A percentile compares a stretch with the other conserved stretches of the same genome.
These are phyloP conservation scores for Picea mariana DNA, from an alignment of 83 land plant species.

Conservation along the genomic window DNA sequence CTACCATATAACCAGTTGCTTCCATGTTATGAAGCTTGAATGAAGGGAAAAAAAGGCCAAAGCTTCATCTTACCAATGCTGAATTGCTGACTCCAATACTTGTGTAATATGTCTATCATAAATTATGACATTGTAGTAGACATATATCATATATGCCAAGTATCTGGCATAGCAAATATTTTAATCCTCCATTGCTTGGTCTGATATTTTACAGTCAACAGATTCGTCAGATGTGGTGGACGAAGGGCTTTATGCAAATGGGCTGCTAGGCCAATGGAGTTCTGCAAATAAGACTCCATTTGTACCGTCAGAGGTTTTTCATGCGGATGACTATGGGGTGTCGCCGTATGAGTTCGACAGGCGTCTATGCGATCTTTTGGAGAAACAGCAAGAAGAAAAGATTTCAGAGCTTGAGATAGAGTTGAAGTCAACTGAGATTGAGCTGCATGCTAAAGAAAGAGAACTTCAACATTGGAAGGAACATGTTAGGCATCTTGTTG, in stretches of 20 bases:
- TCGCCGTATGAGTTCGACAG: constrained; percentile 9
- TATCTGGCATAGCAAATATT: too few species aligned
- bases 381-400: constrained; percentile 8
- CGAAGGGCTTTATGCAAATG: neutral
- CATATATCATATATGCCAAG: too few species aligned
- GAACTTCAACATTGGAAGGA: constrained; percentile 12
- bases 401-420: neutral
- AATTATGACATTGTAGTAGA: too few species aligned
- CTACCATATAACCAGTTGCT: too few species aligned
- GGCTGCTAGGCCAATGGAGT: neutral
- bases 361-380: neutral
- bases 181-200: neutral
- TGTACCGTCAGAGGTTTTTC: neutral
- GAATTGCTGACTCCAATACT: too few species aligned
- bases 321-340: neutral
- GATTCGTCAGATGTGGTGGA: neutral
- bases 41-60: too few species aligned
- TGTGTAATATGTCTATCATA: too few species aligned
- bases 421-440: neutral
- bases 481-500: neutral
- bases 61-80: too few species aligned
- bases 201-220: neutral
- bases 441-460: neutral
- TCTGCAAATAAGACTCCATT: neutral
- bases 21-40: too few species aligned